Percentiles rank a stretch among this genome's conserved stretches.
Evolutionary conservation across 192 early-diverging fungal species (phyloP).

Genomic region (Linnemannia elongata): DNA sequence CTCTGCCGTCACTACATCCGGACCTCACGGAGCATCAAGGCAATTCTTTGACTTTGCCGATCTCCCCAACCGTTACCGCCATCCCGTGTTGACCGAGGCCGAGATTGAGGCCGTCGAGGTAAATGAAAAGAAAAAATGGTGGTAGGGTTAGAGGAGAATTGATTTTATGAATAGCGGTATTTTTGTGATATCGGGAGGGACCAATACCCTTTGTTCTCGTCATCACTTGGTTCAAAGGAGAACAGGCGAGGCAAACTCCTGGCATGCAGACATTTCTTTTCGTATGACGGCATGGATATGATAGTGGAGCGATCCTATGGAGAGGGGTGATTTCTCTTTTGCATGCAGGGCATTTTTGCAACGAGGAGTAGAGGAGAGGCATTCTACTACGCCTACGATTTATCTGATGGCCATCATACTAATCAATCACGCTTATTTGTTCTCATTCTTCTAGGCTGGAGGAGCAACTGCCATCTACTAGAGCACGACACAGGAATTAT

Average conservation of each 20-base stretch:
- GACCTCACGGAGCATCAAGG: slow-evolving; percentile 20
- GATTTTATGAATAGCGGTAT: neutral
- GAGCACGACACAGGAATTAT: neutral
- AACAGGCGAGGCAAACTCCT: neutral
- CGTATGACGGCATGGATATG: neutral
- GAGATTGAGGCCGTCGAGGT: slow-evolving; percentile 67
- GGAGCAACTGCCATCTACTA: slow-evolving; percentile 12
- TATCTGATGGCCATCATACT: neutral
- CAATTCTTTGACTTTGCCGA: slow-evolving; percentile 52
- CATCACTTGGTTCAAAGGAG: neutral
- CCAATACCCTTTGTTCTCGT: neutral
- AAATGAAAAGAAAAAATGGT: neutral
- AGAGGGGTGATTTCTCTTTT: neutral
- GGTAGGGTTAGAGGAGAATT: neutral
- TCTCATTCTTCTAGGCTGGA: neutral
- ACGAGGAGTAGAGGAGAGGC: neutral
- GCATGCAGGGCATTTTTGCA: neutral
- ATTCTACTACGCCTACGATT: neutral
- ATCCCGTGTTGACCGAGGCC: slow-evolving; percentile 50
- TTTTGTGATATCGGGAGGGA: neutral
- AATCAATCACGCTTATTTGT: neutral
- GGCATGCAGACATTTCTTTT: neutral
- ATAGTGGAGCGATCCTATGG: neutral
- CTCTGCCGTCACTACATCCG: slow-evolving; percentile 8
- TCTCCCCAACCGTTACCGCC: slow-evolving; percentile 56